Evolutionary conservation across 2,329 filamentous ascomycete species (phyloP).

Genomic region (Aquanectria penicillioides): DNA sequence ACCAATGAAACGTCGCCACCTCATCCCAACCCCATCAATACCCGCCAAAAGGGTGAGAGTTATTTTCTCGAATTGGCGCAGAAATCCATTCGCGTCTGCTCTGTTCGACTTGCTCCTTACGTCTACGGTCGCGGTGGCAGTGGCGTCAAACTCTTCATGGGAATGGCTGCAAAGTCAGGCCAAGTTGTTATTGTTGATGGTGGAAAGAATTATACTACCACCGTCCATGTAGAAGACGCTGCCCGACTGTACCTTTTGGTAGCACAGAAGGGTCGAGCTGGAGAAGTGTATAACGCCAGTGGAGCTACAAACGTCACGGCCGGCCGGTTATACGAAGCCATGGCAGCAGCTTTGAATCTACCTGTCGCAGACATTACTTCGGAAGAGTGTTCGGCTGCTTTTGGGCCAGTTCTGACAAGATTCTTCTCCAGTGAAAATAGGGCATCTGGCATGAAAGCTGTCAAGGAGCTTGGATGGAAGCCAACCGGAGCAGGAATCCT

Average conservation of each 20-base stretch:
- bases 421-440: background rate
- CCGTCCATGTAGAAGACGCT: background rate
- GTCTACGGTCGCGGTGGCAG: background rate
- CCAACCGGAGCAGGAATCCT: background rate
- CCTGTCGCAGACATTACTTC: background rate
- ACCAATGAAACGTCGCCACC: background rate
- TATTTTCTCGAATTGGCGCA: background rate
- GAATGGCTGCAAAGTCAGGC: background rate
- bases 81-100: background rate
- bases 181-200: background rate
- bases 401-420: background rate
- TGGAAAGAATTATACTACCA: background rate
- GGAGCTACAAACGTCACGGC: background rate
- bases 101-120: background rate
- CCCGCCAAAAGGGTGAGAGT: background rate
- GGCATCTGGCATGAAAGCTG: background rate
- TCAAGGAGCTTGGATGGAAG: background rate
- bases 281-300: background rate
- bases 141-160: background rate
- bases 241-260: background rate
- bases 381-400: background rate
- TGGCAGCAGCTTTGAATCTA: background rate
- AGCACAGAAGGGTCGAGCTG: background rate
- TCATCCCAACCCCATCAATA: background rate
- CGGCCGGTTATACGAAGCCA: background rate